These are phyloP conservation scores for Penicillium verhagenii DNA, from an alignment of 495 filamentous ascomycete species.

Conservation along the genomic window DNA sequence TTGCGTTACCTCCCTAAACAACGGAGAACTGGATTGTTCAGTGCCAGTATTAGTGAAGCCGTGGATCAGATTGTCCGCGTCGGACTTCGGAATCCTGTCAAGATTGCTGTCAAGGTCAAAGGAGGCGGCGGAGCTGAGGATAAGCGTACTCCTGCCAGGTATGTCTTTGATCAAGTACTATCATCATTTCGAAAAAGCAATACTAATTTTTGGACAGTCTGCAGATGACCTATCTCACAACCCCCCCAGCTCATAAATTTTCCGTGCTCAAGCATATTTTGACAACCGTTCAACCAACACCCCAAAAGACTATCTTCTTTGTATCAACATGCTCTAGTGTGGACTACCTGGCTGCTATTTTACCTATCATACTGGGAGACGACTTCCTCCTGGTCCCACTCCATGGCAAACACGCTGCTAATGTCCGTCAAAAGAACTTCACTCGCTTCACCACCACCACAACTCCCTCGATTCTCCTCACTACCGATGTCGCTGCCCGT, in stretches of 20 bases:
- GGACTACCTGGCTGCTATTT: constrained; percentile 80
- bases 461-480: constrained; percentile 76
- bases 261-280: constrained; percentile 71
- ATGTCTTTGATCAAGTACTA: constrained; percentile 1
- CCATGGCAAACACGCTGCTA: constrained; percentile 84
- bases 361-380: constrained; percentile 61
- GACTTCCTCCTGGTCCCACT: constrained; percentile 70
- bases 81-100: constrained; percentile 89
- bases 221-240: constrained; percentile 85
- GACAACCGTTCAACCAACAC: constrained; percentile 62
- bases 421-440: constrained; percentile 79
- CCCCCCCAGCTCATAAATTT: constrained; percentile 73
- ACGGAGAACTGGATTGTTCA: constrained; percentile 88
- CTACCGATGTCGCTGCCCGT: constrained; percentile 80
- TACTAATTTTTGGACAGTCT: constrained; percentile 43
- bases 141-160: constrained; percentile 79
- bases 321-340: constrained; percentile 94
- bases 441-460: constrained; percentile 66
- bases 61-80: constrained; percentile 89
- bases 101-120: constrained; percentile 88
- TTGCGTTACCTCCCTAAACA: constrained; percentile 86
- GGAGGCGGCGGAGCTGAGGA: constrained; percentile 73
- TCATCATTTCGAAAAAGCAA: neutral
- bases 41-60: constrained; percentile 87
- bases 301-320: constrained; percentile 86